A percentile compares a stretch with the other conserved stretches of the same genome.
Conservation (phyloP, 2,329 filamentous ascomycete species). For the Ophiostoma novo-ulmi region DNA sequence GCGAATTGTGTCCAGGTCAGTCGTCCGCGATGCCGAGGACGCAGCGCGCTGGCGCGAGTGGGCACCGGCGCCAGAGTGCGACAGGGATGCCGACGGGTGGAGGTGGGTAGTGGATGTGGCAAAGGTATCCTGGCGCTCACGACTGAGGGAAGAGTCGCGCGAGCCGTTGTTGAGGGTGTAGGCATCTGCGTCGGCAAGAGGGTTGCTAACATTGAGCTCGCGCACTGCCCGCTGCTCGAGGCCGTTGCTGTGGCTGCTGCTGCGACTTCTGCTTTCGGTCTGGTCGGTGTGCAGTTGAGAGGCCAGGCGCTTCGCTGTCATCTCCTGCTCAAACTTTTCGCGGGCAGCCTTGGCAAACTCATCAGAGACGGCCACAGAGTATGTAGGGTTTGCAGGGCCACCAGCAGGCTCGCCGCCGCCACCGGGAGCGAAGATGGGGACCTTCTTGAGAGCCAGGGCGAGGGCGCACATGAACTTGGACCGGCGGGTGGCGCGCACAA, state of each 20-base stretch:
- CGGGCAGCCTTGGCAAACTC: constrained; percentile 54
- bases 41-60: constrained; percentile 18
- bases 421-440: constrained; percentile 79
- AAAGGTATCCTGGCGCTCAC: constrained; percentile 28
- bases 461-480: constrained; percentile 98
- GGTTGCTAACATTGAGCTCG: constrained; percentile 41
- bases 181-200: constrained; percentile 37
- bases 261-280: constrained; percentile 21
- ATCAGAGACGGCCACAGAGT: constrained; percentile 71
- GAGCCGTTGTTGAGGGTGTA: constrained; percentile 33
- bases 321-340: constrained; percentile 13
- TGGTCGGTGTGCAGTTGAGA: constrained; percentile 23
- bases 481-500: constrained; percentile 70
- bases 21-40: constrained; percentile 17
- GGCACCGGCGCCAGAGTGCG: not conserved
- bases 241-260: constrained; percentile 31
- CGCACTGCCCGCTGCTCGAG: constrained; percentile 44
- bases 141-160: constrained; percentile 34
- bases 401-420: constrained; percentile 60
- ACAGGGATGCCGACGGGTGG: constrained; percentile 24
- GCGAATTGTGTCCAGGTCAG: constrained; percentile 26
- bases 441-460: constrained; percentile 73
- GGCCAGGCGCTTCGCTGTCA: constrained; percentile 37
- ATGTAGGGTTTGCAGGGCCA: constrained; percentile 69
- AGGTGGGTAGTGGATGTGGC: constrained; percentile 32